Conservation (phyloP, 352 stramenopile genomes). For the Pythium periplocum region DNA sequence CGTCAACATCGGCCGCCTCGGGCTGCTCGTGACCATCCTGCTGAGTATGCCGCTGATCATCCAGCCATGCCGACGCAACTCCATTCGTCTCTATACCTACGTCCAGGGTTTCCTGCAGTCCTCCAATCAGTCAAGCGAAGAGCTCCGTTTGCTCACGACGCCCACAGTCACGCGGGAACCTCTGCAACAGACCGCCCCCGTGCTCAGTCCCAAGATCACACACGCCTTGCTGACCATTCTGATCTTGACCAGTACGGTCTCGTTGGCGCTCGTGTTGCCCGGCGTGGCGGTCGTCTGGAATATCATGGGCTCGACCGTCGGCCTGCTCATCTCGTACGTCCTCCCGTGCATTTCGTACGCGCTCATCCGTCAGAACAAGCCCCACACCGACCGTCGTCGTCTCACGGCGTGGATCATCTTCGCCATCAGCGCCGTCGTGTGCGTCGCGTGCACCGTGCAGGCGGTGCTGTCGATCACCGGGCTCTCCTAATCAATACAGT, state of each 20-base stretch:
- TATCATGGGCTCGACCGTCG: constrained; percentile 83
- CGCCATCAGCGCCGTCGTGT: constrained; percentile 61
- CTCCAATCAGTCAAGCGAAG: constrained; percentile 18
- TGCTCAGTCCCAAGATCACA: constrained; percentile 23
- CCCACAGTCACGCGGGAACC: constrained; percentile 12
- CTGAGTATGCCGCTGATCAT: constrained; percentile 84
- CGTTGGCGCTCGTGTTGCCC: constrained; percentile 64
- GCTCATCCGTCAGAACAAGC: constrained; percentile 71
- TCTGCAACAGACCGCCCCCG: constrained; percentile 9
- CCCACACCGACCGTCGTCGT: constrained; percentile 57
- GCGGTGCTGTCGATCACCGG: constrained; percentile 34
- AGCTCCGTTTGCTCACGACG: constrained; percentile 19
- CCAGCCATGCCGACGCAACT: constrained; percentile 78
- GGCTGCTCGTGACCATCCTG: constrained; percentile 76
- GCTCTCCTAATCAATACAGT: background rate
- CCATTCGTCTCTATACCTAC: constrained; percentile 56
- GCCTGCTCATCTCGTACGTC: constrained; percentile 85
- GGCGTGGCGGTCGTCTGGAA: constrained; percentile 87
- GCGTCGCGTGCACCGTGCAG: constrained; percentile 69
- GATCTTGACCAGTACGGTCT: constrained; percentile 56
- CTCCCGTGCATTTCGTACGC: constrained; percentile 86
- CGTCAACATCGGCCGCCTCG: constrained; percentile 77
- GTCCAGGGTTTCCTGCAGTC: constrained; percentile 27
- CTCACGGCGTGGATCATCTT: constrained; percentile 76
- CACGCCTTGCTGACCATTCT: constrained; percentile 67